phyloP scores from a whole-genome alignment of 306 rosid genomes.

The Betula pendula region DNA sequence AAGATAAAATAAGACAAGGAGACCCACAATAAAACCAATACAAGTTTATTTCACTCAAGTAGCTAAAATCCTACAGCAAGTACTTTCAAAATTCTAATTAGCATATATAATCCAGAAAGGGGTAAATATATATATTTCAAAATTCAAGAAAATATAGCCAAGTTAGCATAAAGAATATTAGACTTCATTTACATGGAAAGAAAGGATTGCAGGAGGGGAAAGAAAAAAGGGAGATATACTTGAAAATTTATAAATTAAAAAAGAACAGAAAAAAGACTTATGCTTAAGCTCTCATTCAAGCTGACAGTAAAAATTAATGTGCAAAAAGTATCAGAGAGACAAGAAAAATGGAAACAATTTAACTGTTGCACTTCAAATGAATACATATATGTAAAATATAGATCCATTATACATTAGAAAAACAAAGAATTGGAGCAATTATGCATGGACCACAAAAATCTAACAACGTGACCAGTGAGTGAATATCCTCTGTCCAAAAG shows the following conservation, averaged over 20 bases:
- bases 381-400: background rate
- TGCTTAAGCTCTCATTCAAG: too few relatives aligned
- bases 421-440: background rate
- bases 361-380: background rate
- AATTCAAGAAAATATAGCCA: slow-evolving; percentile 22
- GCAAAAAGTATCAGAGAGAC: background rate
- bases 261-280: too few relatives aligned
- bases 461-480: slow-evolving; percentile 38
- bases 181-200: slow-evolving; percentile 31
- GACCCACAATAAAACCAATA: background rate
- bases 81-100: background rate
- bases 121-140: background rate
- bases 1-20: background rate
- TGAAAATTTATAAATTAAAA: background rate
- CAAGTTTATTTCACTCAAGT: background rate
- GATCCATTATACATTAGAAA: slow-evolving; percentile 30
- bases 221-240: slow-evolving; percentile 32
- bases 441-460: slow-evolving; percentile 61
- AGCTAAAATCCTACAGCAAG: background rate
- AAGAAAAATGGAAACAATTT: background rate
- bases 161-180: slow-evolving; percentile 30
- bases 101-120: background rate
- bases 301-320: background rate
- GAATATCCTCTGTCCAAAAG: slow-evolving; percentile 68
- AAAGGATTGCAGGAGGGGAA: slow-evolving; percentile 18